Evolutionary conservation across 192 early-diverging fungal genomes (phyloP).

Genomic region (Coemansia erecta): DNA sequence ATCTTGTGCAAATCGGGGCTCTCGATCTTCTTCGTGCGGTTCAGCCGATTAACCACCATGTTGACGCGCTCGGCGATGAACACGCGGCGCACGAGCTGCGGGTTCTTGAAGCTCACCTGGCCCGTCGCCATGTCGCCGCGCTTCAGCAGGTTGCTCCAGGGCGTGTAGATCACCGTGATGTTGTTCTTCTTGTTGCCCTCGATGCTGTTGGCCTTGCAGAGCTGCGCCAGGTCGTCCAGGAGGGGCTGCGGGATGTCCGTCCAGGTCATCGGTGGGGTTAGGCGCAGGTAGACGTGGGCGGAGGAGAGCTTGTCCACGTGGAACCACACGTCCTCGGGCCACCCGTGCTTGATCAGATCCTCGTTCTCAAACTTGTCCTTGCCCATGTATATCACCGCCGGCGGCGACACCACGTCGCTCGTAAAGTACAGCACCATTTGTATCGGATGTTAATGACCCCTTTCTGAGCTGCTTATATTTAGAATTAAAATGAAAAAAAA

Average conservation of each 20-base stretch:
- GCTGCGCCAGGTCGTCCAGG: constrained; percentile 84
- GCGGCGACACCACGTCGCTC: constrained; percentile 63
- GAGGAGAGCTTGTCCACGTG: constrained; percentile 97
- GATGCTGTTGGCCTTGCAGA: constrained; percentile 97
- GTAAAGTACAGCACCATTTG: constrained; percentile 75
- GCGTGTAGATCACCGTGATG: constrained; percentile 90
- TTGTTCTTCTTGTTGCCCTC: constrained; percentile 95
- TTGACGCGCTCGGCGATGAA: constrained; percentile 74
- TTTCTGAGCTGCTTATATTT: background rate
- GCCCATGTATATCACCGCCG: constrained; percentile 92
- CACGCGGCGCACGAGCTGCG: constrained; percentile 74
- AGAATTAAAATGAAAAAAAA: background rate
- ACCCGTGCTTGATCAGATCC: constrained; percentile 93
- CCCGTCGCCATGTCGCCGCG: constrained; percentile 93
- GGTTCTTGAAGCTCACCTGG: constrained; percentile 90
- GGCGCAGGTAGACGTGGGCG: constrained; percentile 94
- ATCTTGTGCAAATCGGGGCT: constrained; percentile 77
- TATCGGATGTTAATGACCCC: background rate
- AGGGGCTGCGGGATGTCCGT: constrained; percentile 70
- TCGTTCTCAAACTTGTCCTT: constrained; percentile 99
- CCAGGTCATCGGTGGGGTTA: constrained; percentile 72
- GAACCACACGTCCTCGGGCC: constrained; percentile 92
- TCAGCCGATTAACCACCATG: constrained; percentile 86
- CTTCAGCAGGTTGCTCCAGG: constrained; percentile 88
- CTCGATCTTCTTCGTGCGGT: constrained; percentile 83